Evolutionary conservation across 108 stramenopile genomes (phyloP).

Genomic region (Fragilaria crotonensis): DNA sequence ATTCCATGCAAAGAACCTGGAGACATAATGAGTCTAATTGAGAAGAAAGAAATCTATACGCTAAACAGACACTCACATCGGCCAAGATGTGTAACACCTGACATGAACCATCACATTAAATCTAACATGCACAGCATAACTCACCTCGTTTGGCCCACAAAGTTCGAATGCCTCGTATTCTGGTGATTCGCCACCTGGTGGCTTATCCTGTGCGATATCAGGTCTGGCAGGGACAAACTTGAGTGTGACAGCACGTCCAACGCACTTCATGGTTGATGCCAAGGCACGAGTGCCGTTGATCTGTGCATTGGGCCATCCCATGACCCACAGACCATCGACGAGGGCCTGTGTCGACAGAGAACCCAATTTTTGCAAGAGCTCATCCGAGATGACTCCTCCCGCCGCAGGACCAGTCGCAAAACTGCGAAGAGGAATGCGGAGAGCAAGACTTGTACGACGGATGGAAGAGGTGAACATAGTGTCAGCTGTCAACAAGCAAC

Average conservation of each 20-base stretch:
- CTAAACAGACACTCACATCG: too few relatives aligned
- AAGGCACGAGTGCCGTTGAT: constrained; percentile 76
- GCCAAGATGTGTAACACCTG: too few relatives aligned
- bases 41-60: not conserved
- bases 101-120: too few relatives aligned
- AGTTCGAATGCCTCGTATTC: constrained; percentile 89
- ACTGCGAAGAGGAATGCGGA: constrained; percentile 16
- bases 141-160: constrained; percentile 86
- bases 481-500: too few relatives aligned
- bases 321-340: constrained; percentile 88
- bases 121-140: constrained; percentile 5
- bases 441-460: not conserved
- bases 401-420: constrained; percentile 73
- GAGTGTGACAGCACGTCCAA: constrained; percentile 81
- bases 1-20: constrained; percentile 74
- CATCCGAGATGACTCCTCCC: constrained; percentile 66
- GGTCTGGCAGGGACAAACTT: constrained; percentile 84
- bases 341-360: constrained; percentile 78
- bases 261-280: constrained; percentile 63
- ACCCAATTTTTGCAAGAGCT: constrained; percentile 67
- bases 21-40: not conserved
- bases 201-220: constrained; percentile 82
- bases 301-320: constrained; percentile 86
- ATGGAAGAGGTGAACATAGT: not conserved
- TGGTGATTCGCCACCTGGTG: constrained; percentile 72